These are phyloP conservation scores for Trichoderma reesei DNA, from an alignment of 495 filamentous ascomycete genomes.

Conservation along the genomic window DNA sequence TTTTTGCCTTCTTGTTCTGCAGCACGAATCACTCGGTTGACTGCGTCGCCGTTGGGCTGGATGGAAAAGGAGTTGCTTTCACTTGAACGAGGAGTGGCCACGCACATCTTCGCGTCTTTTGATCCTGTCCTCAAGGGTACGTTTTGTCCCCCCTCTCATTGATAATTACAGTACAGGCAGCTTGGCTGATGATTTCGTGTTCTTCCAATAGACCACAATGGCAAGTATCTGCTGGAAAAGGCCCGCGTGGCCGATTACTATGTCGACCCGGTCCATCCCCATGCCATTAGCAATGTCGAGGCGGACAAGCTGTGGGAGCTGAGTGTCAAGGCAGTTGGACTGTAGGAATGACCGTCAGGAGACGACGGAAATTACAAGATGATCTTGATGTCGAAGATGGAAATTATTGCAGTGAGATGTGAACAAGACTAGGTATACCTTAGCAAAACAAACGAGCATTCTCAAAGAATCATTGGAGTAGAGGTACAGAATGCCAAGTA, in stretches of 20 bases:
- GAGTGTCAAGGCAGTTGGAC: not conserved
- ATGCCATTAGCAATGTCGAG: not conserved
- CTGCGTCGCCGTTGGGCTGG: not conserved
- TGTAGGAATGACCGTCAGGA: not conserved
- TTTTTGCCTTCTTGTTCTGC: not conserved
- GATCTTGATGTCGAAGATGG: not conserved
- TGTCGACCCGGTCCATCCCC: not conserved
- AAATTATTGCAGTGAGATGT: not conserved
- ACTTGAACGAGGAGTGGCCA: not conserved
- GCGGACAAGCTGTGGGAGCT: not conserved
- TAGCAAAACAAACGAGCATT: no score
- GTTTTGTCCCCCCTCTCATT: not conserved
- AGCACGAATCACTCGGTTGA: not conserved
- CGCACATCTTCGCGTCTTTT: not conserved
- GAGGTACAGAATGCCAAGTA: no score
- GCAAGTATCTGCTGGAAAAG: not conserved
- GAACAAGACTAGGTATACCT: no score
- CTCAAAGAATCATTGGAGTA: no score
- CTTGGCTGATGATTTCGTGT: not conserved
- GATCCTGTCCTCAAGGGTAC: conserved; percentile 1
- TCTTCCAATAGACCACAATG: not conserved
- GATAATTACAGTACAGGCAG: not conserved
- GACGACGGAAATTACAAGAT: not conserved
- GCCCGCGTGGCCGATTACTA: not conserved
- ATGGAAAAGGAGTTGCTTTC: not conserved